Percentiles rank a stretch among this genome's conserved stretches.
Conservation (phyloP, 208 protist species). For the Trypanosoma lewisi region DNA sequence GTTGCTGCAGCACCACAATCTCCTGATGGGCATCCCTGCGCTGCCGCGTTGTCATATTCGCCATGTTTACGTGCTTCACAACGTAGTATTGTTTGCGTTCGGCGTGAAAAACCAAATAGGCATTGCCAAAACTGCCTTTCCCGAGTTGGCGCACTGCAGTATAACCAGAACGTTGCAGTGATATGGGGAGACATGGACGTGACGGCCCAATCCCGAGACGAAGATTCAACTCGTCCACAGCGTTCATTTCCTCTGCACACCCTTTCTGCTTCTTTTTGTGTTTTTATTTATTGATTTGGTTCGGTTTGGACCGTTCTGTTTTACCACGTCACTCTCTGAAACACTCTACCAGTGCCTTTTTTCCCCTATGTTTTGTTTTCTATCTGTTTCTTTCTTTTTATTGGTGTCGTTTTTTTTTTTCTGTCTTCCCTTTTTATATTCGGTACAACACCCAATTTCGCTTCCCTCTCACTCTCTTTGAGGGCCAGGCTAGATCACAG, state of each 20-base stretch:
- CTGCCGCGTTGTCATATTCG: constrained; percentile 67
- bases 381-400: too few species aligned
- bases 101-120: constrained; percentile 74
- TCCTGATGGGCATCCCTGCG: constrained; percentile 81
- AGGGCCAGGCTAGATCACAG: too few species aligned
- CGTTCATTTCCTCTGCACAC: constrained; percentile 47
- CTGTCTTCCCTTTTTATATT: too few species aligned
- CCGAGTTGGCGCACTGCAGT: constrained; percentile 63
- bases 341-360: too few species aligned
- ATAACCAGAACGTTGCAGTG: constrained; percentile 69
- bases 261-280: background rate
- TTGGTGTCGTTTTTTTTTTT: too few species aligned
- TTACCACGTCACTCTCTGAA: background rate
- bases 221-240: constrained; percentile 84
- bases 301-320: too few species aligned
- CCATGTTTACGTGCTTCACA: constrained; percentile 84
- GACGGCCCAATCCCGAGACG: constrained; percentile 81
- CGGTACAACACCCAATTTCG: too few species aligned
- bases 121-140: constrained; percentile 86
- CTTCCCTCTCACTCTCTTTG: too few species aligned
- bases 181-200: constrained; percentile 66
- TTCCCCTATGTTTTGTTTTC: too few species aligned
- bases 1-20: constrained; percentile 77
- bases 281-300: constrained; percentile 11
- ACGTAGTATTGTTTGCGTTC: constrained; percentile 59